Percentiles rank a stretch among this genome's conserved stretches.
phyloP scores from a whole-genome alignment of 192 early-diverging fungal species.

The Pilobolus umbonatus region DNA sequence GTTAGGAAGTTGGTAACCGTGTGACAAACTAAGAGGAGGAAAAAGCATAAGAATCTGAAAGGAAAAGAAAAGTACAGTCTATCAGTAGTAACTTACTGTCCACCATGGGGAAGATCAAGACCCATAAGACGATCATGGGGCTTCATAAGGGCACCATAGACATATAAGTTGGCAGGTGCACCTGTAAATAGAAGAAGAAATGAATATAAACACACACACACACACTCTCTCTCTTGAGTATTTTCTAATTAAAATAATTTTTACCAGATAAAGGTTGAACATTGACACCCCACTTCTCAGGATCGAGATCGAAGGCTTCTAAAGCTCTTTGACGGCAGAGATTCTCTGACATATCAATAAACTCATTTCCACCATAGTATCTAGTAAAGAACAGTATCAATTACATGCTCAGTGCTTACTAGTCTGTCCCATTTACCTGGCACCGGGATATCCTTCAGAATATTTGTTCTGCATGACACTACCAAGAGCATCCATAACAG shows the following conservation, averaged over 20 bases:
- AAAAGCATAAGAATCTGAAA: not conserved
- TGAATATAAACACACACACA: not conserved
- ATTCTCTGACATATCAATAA: conserved; percentile 90
- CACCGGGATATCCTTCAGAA: conserved; percentile 95
- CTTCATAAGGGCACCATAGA: conserved; percentile 91
- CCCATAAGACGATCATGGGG: conserved; percentile 99
- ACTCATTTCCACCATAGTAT: conserved; percentile 99
- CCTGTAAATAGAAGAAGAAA: conserved; percentile 40
- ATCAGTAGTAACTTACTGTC: conserved; percentile 83
- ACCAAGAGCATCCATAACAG: conserved; percentile 94
- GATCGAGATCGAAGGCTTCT: conserved; percentile 83
- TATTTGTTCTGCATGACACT: conserved; percentile 99
- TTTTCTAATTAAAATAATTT: too few relatives aligned
- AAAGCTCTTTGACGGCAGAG: conserved; percentile 95
- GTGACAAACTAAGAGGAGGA: conserved; percentile 67
- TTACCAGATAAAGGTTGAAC: conserved; percentile 90
- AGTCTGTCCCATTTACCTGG: conserved; percentile 45
- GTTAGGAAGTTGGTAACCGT: conserved; percentile 94
- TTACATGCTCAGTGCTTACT: not conserved
- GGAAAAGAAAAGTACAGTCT: not conserved
- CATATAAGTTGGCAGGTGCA: conserved; percentile 96
- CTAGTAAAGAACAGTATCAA: conserved; percentile 28
- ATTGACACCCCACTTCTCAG: conserved; percentile 93
- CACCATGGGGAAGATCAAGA: conserved; percentile 94
- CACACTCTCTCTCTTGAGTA: not conserved